Base-by-base conservation (phyloP, 1,284 basidiomycete genomes). In the Ceratobasidium theobromae region DNA sequence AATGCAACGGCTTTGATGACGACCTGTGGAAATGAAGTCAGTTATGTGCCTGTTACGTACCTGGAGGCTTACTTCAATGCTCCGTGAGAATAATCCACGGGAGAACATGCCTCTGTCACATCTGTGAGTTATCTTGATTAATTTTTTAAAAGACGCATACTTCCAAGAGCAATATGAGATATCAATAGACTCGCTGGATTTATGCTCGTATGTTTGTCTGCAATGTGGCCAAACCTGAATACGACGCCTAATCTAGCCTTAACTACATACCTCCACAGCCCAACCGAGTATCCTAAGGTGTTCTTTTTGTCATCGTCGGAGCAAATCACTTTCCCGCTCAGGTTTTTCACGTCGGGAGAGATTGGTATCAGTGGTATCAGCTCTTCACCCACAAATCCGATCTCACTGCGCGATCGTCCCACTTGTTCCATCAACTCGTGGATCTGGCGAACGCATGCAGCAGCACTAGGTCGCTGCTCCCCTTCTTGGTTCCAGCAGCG, bases 251-350 rank as follows among this genome's bases (percentile, higher is more conserved):
- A n/a, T n/a, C n/a, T n/a, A n/a, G n/a, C n/a, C n/a, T n/a, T n/a
- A n/a, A n/a, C n/a, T n/a, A n/a, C 27, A 3, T 45, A 57, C 54
- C 54, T 57, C 54, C 54, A 57, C n/a, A 32, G 3, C 14, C 54
- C 54, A 4, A 5, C 12, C 1, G 54, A 57, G 16, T 28, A 57
- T 9, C 54, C n/a, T 14, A 57, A n/a, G 2, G 21, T 21, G 4
- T 25, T 30, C 12, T 45, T 32, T 57, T 30, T 55, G 11, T 18
- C 38, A 16, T 18, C 25, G 5, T 55, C 53, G 12, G 30, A 23
- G 16, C 25, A 43, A 8, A 23, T 43, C n/a, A 55, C 25, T 11
- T 43, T 41, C 4, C 53, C 53, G 5, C 38, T 21, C 12, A 55
- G 27, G 28, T 55, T 28, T 18, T 4, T 16, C 2, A 55, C 53